Percentiles rank a stretch among this genome's conserved stretches.
These are phyloP conservation scores for Tranzscheliella williamsii DNA, from an alignment of 1,284 basidiomycete genomes.

Conservation along the genomic window DNA sequence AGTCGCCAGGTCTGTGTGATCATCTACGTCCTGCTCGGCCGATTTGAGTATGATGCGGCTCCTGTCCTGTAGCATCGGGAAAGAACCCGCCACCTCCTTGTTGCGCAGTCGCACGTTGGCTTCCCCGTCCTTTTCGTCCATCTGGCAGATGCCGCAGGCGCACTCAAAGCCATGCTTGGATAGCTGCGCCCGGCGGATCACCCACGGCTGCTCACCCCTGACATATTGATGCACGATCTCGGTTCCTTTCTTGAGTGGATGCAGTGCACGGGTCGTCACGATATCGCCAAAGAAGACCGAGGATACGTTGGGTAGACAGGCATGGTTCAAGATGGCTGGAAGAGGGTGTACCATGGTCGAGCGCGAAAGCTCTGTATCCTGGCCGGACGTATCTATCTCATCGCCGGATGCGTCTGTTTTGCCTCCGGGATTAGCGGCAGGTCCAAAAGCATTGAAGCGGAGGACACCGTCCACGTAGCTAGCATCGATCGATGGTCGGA, in stretches of 20 bases:
- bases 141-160: slow-evolving; percentile 44
- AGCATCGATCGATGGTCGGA: slow-evolving; percentile 27
- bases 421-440: slow-evolving; percentile 44
- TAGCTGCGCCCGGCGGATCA: slow-evolving; percentile 45
- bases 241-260: slow-evolving; percentile 44
- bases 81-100: slow-evolving; percentile 38
- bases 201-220: slow-evolving; percentile 51
- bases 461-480: slow-evolving; percentile 58
- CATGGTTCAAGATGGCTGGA: slow-evolving; percentile 59
- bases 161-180: slow-evolving; percentile 58
- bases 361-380: slow-evolving; percentile 36
- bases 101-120: slow-evolving; percentile 28
- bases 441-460: slow-evolving; percentile 60
- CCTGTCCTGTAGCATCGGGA: slow-evolving; percentile 48
- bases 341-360: slow-evolving; percentile 59
- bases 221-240: slow-evolving; percentile 61
- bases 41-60: slow-evolving; percentile 48
- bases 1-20: slow-evolving; percentile 42
- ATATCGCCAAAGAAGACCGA: slow-evolving; percentile 58
- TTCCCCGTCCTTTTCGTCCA: slow-evolving; percentile 50
- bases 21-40: slow-evolving; percentile 17
- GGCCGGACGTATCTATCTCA: not conserved
- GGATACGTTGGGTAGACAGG: slow-evolving; percentile 58
- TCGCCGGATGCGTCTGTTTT: slow-evolving; percentile 7
- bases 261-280: slow-evolving; percentile 54